phyloP scores from a whole-genome alignment of 2,329 filamentous ascomycete species.

The Whalleya microplaca region DNA sequence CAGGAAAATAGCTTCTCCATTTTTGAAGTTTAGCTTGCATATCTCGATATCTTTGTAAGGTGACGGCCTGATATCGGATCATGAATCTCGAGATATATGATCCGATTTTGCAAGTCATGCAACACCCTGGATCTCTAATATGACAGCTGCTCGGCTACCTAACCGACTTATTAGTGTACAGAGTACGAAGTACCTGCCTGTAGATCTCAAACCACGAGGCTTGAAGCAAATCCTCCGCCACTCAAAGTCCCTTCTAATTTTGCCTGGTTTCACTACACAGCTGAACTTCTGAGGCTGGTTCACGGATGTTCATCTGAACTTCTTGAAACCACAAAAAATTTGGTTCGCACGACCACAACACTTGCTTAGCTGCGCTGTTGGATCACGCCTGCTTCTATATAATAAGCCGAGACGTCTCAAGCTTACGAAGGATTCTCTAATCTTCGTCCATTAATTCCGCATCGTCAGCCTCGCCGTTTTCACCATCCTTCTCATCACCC shows the following conservation, averaged over 20 bases:
- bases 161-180: not conserved
- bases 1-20: not conserved
- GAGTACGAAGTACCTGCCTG: not conserved
- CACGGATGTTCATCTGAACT: conserved; percentile 10
- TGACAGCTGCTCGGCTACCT: not conserved
- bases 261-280: not conserved
- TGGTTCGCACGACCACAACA: conserved; percentile 7
- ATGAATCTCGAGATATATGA: not conserved
- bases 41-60: not conserved
- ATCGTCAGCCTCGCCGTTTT: conserved; percentile 42
- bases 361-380: conserved; percentile 4
- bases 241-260: not conserved
- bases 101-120: not conserved
- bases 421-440: conserved; percentile 32
- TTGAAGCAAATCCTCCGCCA: not conserved
- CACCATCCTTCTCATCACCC: conserved; percentile 43
- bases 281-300: not conserved
- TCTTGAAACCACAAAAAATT: conserved; percentile 18
- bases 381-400: conserved; percentile 14
- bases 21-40: not conserved
- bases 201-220: not conserved
- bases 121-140: not conserved
- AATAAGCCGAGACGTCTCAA: conserved; percentile 18
- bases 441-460: conserved; percentile 63
- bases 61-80: not conserved